A percentile compares a stretch with the other conserved stretches of the same genome.
Evolutionary conservation across 2,329 filamentous ascomycete genomes (phyloP).

Genomic region (Penicillium hordei): DNA sequence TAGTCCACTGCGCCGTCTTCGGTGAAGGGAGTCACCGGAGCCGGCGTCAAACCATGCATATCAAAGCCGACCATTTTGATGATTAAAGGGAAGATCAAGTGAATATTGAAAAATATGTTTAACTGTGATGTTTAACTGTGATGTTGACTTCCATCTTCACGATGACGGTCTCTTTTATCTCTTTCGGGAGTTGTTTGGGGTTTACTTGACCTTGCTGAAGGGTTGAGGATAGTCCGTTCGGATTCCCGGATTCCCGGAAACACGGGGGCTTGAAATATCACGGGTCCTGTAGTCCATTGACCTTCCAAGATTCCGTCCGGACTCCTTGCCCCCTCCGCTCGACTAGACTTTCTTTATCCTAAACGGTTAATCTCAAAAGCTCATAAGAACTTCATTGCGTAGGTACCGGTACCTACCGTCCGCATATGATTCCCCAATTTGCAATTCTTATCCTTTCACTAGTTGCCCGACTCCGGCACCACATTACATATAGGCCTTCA

Average conservation of each 20-base stretch:
- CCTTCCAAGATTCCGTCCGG: background rate
- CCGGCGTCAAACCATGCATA: conserved; percentile 52
- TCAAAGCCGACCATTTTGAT: conserved; percentile 39
- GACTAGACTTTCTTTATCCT: background rate
- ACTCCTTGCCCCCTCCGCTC: background rate
- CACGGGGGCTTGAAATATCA: too few relatives aligned
- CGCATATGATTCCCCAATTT: too few relatives aligned
- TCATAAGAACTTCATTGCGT: background rate
- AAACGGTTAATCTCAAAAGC: background rate
- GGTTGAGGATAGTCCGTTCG: background rate
- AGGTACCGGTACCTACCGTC: too few relatives aligned
- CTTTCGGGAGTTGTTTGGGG: background rate
- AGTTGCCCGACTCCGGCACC: background rate
- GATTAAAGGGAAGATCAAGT: background rate
- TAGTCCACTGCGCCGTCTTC: conserved; percentile 52
- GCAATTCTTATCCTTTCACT: too few relatives aligned
- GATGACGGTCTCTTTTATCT: background rate
- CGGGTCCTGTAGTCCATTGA: background rate
- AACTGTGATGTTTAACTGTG: background rate
- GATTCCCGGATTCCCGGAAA: conserved; percentile 2
- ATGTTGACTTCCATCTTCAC: background rate
- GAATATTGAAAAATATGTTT: background rate
- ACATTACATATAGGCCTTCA: background rate
- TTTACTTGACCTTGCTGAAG: background rate
- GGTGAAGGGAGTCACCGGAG: conserved; percentile 55